Evolutionary conservation across 345 rosid genomes (phyloP), one percentile per base, ranked within the genome.

Genomic region (Gossypium raimondii): DNA sequence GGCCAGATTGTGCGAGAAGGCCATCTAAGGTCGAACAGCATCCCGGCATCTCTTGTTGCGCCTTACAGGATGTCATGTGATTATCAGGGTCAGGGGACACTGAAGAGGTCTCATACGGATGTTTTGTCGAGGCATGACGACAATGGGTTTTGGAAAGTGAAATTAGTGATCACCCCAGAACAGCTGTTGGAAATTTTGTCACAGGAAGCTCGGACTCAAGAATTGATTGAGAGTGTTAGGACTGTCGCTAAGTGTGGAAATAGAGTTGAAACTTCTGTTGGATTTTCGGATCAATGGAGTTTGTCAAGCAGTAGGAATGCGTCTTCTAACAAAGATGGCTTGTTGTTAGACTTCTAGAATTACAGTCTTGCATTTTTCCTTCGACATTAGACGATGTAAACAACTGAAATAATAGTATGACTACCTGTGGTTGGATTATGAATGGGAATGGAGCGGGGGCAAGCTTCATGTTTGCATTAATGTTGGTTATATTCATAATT

Each of bases 111-210:
- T 3, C 85, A 82, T 79, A 88, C 94, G 16, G 90, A 88, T 58
- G 91, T 83, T 3, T 84, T 89, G 62, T 80, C 95, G 9, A 79
- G 89, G 80, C 70, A 74, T 38, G 79, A 78, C 53, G 73, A 10
- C 11, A 55, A 55, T 52, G 73, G 89, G 24, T 78, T 90, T 78
- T 94, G 98, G 97, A 92, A 89, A 80, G 98, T 94, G 84, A 92
- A 90, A 84, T 85, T 94, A 2, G 97, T 83, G 56, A 92, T 92
- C n/a, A 78, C 85, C 55, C 84, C 89, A 10, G 88, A 83, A 59
- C 91, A 87, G 84, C 77, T 94, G 70, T 14, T 83, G 83, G 79
- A 92, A 76, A 92, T 94, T 50, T 53, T 94, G 78, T 87, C 97
- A 7, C 89, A 90, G 56, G 94, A 86, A 65, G 77, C 74, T 12